Conservation (phyloP, 441 rosid species). For the Gossypium gossypioides region DNA sequence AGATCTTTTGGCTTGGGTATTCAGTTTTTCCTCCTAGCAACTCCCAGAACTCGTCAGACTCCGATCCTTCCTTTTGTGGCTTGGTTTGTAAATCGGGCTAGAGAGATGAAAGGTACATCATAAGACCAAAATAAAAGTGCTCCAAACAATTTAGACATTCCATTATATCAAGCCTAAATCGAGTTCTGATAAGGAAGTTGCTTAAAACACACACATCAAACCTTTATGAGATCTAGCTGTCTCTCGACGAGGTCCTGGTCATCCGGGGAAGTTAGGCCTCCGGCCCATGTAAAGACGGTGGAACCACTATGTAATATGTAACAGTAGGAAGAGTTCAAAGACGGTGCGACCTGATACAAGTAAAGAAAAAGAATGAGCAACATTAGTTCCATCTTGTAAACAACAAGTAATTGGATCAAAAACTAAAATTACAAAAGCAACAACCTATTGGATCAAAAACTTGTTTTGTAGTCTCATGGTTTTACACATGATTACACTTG, state of each 20-base stretch:
- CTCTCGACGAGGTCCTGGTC: conserved; percentile 83
- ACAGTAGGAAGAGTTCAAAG: conserved; percentile 83
- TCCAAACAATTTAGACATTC: not conserved
- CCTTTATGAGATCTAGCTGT: conserved; percentile 88
- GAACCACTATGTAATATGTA: conserved; percentile 74
- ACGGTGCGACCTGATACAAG: conserved; percentile 57
- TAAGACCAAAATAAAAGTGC: not conserved
- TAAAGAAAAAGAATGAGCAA: not conserved
- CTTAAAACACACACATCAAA: conserved; percentile 17
- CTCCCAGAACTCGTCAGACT: conserved; percentile 88
- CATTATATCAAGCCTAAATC: not conserved
- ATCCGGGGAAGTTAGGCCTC: conserved; percentile 67
- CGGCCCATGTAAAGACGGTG: conserved; percentile 78
- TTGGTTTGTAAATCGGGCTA: conserved; percentile 79
- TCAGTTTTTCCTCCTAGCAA: conserved; percentile 79
- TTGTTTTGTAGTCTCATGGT: too few species aligned
- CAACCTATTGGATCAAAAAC: too few species aligned
- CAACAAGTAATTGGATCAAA: too few species aligned
- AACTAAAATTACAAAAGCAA: too few species aligned
- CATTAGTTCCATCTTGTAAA: not conserved
- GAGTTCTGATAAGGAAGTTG: conserved; percentile 3
- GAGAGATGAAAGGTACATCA: conserved; percentile 16
- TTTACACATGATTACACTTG: not conserved
- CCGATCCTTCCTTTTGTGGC: conserved; percentile 90
- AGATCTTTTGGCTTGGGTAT: conserved; percentile 65